These are phyloP conservation scores for Oehlia diaphana DNA, from an alignment of 192 early-diverging fungal genomes.

Conservation along the genomic window DNA sequence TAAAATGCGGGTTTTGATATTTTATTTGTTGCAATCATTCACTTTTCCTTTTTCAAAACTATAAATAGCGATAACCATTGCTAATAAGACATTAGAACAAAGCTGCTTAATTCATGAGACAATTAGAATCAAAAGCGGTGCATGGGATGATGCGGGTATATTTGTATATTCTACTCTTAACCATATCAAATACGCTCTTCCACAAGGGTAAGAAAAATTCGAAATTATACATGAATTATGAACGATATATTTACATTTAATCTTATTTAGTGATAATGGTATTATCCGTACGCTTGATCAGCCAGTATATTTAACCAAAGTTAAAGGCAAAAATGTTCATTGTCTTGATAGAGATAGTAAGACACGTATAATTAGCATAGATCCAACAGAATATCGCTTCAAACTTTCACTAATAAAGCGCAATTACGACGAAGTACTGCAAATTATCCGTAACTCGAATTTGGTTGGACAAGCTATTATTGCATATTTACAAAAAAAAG, in stretches of 20 bases:
- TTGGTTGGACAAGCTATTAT: conserved; percentile 98
- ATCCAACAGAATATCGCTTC: conserved; percentile 99
- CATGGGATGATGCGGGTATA: conserved; percentile 91
- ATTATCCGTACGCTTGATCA: conserved; percentile 97
- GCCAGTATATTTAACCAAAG: conserved; percentile 87
- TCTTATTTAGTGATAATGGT: conserved; percentile 76
- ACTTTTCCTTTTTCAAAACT: conserved; percentile 7
- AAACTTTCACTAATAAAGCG: conserved; percentile 88
- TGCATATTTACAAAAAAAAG: conserved; percentile 99
- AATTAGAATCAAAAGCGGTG: conserved; percentile 96
- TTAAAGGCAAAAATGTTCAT: conserved; percentile 84
- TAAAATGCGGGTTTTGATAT: background rate
- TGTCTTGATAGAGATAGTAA: conserved; percentile 91
- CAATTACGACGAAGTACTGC: conserved; percentile 95
- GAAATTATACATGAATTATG: background rate
- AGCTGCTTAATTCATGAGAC: conserved; percentile 92
- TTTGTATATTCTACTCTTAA: conserved; percentile 97
- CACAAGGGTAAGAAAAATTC: conserved; percentile 69
- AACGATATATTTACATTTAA: background rate
- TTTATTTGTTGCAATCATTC: background rate
- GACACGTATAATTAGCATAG: conserved; percentile 83
- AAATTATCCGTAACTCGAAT: conserved; percentile 95
- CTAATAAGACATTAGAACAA: conserved; percentile 86
- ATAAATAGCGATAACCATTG: conserved; percentile 78
- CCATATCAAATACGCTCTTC: conserved; percentile 96